Base-by-base conservation (phyloP, 257 asterid genomes). In the Scutellaria baicalensis region DNA sequence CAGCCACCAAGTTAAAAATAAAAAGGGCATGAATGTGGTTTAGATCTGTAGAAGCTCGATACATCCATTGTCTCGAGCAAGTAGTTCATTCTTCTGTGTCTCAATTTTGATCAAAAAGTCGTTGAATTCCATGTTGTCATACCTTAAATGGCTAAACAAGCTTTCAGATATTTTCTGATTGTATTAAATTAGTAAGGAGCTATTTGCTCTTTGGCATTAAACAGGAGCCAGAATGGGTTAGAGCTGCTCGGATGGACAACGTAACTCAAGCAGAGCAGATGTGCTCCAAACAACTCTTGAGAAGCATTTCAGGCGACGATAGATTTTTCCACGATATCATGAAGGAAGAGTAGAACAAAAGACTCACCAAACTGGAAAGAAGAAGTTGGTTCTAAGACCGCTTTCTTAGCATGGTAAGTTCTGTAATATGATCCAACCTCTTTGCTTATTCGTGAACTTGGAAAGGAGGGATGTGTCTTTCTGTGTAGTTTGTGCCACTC, bases 171-270 rank as follows among this genome's bases (percentile, higher is more conserved):
- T 10, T 47, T 72, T 36, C n/a, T 8, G 23, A 51, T 42, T 39
- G 3, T 10, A 43, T 8, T 12, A 13, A 23, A 1, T 17, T 10
- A 3, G 2, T 51, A 12, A 21, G 44, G 33, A 64, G 7, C 21
- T n/a, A 44, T 55, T 48, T 61, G 16, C 16, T 35, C 48, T n/a
- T 59, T 59, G 36, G 63, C 44, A n/a, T 59, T 38, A 16, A 59
- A 43, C 74, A 91, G 99, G 97, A 93, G 75, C 97, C 99, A 0
- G 95, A 86, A 23, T 91, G 97, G 97, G 97, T 93, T 9, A 86
- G 75, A 74, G 96, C 96, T 20, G 82, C 83, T 48, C 85, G 99
- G 33, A 80, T 79, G 91, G 82, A 89, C 73, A 85, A 91, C 39
- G 96, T 86, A 1, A 86, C 88, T 69, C 92, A 89, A 64, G 96